phyloP scores from a whole-genome alignment of 164 flowering plant species.

The Umbellularia californica region DNA sequence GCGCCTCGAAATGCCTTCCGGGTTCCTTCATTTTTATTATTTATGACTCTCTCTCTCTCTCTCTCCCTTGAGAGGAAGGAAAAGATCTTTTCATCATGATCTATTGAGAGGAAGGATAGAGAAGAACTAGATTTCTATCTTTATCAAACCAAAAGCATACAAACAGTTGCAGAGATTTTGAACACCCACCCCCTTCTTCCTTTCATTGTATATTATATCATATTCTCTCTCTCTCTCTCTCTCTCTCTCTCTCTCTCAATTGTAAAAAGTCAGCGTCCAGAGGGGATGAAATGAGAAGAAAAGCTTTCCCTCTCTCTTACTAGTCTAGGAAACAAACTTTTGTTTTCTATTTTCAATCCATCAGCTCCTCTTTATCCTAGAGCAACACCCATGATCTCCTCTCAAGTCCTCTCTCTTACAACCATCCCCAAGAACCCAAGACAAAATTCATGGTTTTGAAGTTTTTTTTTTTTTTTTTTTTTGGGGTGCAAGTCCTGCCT shows the following conservation, averaged over 20 bases:
- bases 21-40: not conserved
- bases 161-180: not conserved
- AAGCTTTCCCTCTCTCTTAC: not conserved
- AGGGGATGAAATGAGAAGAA: not conserved
- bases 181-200: not conserved
- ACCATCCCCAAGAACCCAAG: conserved; percentile 5
- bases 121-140: not conserved
- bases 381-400: conserved; percentile 7
- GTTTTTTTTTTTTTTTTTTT: conserved; percentile 18
- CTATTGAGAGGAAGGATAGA: not conserved
- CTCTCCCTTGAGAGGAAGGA: not conserved
- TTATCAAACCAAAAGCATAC: not conserved
- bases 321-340: not conserved
- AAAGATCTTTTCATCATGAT: not conserved
- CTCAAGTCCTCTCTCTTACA: conserved; percentile 1
- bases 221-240: not conserved
- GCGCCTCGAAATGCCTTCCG: conserved; percentile 2
- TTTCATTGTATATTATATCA: not conserved
- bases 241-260: not conserved
- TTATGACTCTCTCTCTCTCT: too few species aligned
- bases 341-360: not conserved
- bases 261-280: conserved; percentile 1
- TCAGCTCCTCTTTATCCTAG: conserved; percentile 4
- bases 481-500: conserved; percentile 15
- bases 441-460: conserved; percentile 15